Conservation (phyloP, 768 basidiomycete species). For the Podaxis sp. region DNA sequence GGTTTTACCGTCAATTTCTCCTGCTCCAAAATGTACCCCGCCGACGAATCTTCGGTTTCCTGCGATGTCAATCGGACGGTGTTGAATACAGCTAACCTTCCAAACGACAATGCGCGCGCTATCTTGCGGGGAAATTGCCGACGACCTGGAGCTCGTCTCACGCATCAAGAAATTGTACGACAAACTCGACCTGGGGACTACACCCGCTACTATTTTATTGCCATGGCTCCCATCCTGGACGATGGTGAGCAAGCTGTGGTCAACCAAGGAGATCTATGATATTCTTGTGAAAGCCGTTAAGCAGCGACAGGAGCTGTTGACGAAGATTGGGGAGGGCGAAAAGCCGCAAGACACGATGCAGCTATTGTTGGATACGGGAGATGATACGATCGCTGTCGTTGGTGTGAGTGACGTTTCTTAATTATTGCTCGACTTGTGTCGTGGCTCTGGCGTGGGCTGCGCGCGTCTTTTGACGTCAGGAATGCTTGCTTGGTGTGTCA, state of each 20-base stretch:
- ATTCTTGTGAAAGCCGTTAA: constrained; percentile 57
- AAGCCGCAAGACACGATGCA: constrained; percentile 66
- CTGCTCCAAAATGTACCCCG: constrained; percentile 6
- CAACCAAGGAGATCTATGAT: constrained; percentile 74
- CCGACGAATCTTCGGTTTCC: not conserved
- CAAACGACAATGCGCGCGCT: constrained; percentile 69
- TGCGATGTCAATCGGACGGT: not conserved
- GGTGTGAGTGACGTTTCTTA: constrained; percentile 43
- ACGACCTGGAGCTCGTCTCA: constrained; percentile 55
- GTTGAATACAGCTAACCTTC: constrained; percentile 51
- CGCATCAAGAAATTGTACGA: constrained; percentile 66
- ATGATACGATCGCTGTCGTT: constrained; percentile 64
- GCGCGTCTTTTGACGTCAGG: constrained; percentile 4
- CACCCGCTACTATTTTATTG: constrained; percentile 65
- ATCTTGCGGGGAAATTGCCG: constrained; percentile 64
- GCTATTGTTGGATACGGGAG: constrained; percentile 65
- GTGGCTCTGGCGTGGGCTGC: not conserved
- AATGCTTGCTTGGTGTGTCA: not conserved
- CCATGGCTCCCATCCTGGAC: constrained; percentile 77
- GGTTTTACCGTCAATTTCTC: constrained; percentile 7
- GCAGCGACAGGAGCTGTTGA: constrained; percentile 33
- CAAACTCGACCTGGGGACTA: constrained; percentile 63
- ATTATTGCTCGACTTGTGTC: not conserved
- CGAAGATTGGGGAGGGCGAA: constrained; percentile 40
- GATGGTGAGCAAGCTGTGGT: constrained; percentile 64